Evolutionary conservation across 371 early-diverging fungal species (phyloP), one percentile per base, ranked within the genome.

Genomic region (Mucor lusitanicus): DNA sequence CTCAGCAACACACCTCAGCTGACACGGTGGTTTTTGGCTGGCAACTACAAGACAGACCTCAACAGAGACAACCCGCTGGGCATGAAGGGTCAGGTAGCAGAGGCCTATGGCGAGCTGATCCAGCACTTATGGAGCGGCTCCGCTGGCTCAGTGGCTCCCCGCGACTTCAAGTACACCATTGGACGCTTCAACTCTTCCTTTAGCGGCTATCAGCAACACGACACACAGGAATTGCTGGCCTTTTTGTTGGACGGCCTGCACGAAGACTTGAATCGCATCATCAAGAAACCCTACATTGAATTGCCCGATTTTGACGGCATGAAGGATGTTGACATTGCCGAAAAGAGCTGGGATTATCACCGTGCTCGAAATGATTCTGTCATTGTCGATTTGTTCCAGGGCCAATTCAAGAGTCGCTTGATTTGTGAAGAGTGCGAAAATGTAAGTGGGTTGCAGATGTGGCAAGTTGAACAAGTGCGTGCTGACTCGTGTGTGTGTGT

Each of bases 321-420:
- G 72, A 81, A 91, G 1, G 89, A 90, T 64, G 75, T 76, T 2
- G 88, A 87, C 33, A 84, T 87, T 28, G 88, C 90, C 1, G 44
- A 68, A 15, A 74, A 75, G 42, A 81, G 79, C 53, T 92, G 91
- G 91, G 60, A 83, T 35, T 77, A 85, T 60, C 90, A 90, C 71
- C 80, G 82, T 46, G 82, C 86, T 15, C 80, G 90, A 53, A 90
- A 91, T 66, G 87, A 88, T 65, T 90, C 91, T 7, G 75, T 91
- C 57, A 83, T 95, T 71, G 89, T 92, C 3, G 92, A 93, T 69
- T 72, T 92, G 11, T 95, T 95, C 70, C 94, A 94, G 71, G 94
- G 93, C 1, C 91, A 93, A 71, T 90, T 90, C 71, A 92, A 90
- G 69, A 88, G 89, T 32, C 87, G 88, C 1, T 77, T 94, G 30